Evolutionary conservation across 257 asterid species (phyloP).

Genomic region (Prunella vulgaris): DNA sequence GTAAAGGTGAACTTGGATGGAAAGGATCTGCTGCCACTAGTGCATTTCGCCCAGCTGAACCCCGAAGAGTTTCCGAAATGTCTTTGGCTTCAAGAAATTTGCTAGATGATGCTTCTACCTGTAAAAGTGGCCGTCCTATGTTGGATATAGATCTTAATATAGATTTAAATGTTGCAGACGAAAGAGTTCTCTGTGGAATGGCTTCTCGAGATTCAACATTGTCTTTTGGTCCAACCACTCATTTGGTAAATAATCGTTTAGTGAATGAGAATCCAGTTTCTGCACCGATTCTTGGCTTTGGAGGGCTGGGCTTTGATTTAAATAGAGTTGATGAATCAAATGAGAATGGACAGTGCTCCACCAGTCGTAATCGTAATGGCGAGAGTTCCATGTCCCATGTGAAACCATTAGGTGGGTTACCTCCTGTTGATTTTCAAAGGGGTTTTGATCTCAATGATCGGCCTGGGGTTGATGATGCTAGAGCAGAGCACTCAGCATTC

Average conservation of each 20-base stretch:
- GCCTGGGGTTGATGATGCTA: slow-evolving; percentile 39
- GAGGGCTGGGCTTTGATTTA: slow-evolving; percentile 53
- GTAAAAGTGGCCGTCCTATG: slow-evolving; percentile 34
- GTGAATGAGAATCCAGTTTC: slow-evolving; percentile 14
- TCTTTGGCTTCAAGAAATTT: slow-evolving; percentile 23
- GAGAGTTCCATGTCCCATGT: slow-evolving; percentile 21
- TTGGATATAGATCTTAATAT: slow-evolving; percentile 63
- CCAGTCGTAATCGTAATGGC: slow-evolving; percentile 24
- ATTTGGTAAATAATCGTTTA: slow-evolving; percentile 3
- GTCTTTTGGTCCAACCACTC: slow-evolving; percentile 12
- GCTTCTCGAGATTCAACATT: slow-evolving; percentile 29
- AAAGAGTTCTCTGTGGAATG: slow-evolving; percentile 42
- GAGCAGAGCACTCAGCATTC: slow-evolving; percentile 9
- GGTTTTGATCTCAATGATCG: slow-evolving; percentile 54
- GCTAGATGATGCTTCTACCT: slow-evolving; percentile 29
- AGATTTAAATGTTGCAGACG: slow-evolving; percentile 54
- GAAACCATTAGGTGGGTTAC: slow-evolving; percentile 16
- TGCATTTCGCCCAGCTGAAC: slow-evolving; percentile 98
- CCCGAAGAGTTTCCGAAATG: slow-evolving; percentile 55
- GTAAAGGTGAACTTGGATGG: slow-evolving; percentile 83
- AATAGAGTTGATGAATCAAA: slow-evolving; percentile 42
- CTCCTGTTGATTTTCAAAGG: slow-evolving; percentile 10
- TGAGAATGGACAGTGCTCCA: slow-evolving; percentile 34
- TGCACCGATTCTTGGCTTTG: slow-evolving; percentile 20
- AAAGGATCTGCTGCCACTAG: slow-evolving; percentile 96